A percentile compares a stretch with the other conserved stretches of the same genome.
Evolutionary conservation across 805 yeast species (phyloP).

Genomic region (Saccharomycopsis lassenensis): DNA sequence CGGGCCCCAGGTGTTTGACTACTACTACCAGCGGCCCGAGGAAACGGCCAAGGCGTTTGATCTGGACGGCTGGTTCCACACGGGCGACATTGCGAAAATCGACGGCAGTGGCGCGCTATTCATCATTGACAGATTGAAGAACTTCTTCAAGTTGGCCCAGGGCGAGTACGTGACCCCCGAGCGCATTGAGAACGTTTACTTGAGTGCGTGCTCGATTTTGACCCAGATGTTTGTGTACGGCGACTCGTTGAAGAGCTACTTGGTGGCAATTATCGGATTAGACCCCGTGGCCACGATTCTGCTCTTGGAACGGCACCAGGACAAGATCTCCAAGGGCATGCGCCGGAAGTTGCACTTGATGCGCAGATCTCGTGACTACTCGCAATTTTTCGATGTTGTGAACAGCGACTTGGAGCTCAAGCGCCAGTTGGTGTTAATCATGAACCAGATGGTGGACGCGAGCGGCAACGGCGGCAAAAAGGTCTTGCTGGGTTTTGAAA

Average conservation of each 20-base stretch:
- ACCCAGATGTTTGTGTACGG: conserved; percentile 47
- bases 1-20: conserved; percentile 44
- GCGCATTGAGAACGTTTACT: conserved; percentile 46
- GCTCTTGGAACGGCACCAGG: conserved; percentile 3
- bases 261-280: conserved; percentile 47
- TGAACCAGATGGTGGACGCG: conserved; percentile 9
- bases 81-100: conserved; percentile 47
- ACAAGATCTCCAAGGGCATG: neutral
- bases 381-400: conserved; percentile 23
- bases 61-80: conserved; percentile 42
- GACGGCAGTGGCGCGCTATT: conserved; percentile 34
- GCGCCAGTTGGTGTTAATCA: conserved; percentile 22
- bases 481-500: conserved; percentile 38
- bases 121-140: conserved; percentile 47
- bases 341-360: neutral
- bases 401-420: conserved; percentile 25
- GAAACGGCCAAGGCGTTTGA: conserved; percentile 37
- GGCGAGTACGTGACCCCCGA: conserved; percentile 60
- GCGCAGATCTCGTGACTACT: conserved; percentile 21
- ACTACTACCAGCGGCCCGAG: conserved; percentile 37
- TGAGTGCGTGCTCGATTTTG: conserved; percentile 31
- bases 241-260: conserved; percentile 36
- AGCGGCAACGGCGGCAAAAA: conserved; percentile 2
- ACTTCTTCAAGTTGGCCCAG: conserved; percentile 43
- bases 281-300: conserved; percentile 27